These are phyloP conservation scores for Opeltia flavorubescens DNA, from an alignment of 495 filamentous ascomycete species.

Conservation along the genomic window DNA sequence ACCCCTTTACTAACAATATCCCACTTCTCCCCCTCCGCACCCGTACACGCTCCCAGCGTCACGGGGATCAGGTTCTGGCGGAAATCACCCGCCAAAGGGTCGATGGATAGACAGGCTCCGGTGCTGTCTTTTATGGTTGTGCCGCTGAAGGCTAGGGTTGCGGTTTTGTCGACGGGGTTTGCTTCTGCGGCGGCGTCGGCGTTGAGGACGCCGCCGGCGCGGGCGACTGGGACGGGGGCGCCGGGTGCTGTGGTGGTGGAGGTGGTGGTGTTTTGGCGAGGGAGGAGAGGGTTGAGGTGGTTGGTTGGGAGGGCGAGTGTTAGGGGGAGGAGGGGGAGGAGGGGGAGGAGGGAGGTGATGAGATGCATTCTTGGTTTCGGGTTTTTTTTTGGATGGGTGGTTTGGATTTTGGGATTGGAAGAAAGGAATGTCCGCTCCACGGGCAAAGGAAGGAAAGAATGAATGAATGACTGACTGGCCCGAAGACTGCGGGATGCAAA, in stretches of 20 bases:
- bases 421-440: too few relatives aligned
- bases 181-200: conserved; percentile 35
- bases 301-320: not conserved
- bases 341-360: too few relatives aligned
- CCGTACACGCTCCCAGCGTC: conserved; percentile 32
- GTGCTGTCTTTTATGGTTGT: conserved; percentile 36
- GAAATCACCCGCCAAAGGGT: conserved; percentile 41
- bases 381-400: too few relatives aligned
- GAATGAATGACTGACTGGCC: too few relatives aligned
- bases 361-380: too few relatives aligned
- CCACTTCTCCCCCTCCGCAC: conserved; percentile 35
- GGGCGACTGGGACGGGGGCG: not conserved
- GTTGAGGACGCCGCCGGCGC: conserved; percentile 17
- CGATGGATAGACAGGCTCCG: conserved; percentile 37
- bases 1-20: conserved; percentile 39
- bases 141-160: conserved; percentile 32
- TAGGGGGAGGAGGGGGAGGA: not conserved
- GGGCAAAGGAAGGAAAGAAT: too few relatives aligned
- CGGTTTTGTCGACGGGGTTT: conserved; percentile 31
- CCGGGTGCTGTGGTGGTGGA: not conserved
- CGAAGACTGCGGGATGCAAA: too few relatives aligned
- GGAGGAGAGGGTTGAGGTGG: not conserved
- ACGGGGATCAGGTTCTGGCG: conserved; percentile 41
- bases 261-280: not conserved
- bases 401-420: too few relatives aligned